phyloP scores from a whole-genome alignment of 31 red algal genomes.

The Odonthalia washingtoniensis region DNA sequence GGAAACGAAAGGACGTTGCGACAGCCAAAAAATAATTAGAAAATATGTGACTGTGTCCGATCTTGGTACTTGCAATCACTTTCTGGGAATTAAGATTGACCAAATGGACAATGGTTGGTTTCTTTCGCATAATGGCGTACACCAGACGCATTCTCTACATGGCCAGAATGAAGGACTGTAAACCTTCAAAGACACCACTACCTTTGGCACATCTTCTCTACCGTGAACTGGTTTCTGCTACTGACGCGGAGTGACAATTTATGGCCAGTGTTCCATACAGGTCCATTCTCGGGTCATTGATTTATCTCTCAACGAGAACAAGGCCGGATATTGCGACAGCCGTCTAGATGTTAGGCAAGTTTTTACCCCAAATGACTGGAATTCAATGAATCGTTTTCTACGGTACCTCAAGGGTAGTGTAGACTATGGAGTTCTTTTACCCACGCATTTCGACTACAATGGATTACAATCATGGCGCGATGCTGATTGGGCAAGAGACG shows the following conservation, averaged over 20 bases:
- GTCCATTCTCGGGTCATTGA: background rate
- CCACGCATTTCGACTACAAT: no score
- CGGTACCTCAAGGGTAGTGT: constrained; percentile 34
- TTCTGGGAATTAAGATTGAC: background rate
- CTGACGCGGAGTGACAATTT: background rate
- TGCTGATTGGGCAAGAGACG: no score
- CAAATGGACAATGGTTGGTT: background rate
- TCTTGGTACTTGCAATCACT: background rate
- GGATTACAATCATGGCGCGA: no score
- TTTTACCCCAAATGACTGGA: background rate
- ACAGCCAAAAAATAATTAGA: no score
- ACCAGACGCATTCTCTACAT: no score
- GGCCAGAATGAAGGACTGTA: background rate
- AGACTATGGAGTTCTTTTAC: no score
- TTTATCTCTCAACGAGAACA: constrained; percentile 41
- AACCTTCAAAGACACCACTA: constrained; percentile 2
- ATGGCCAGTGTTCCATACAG: constrained; percentile 34
- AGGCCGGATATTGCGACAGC: constrained; percentile 38
- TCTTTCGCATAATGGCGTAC: background rate
- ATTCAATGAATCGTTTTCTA: constrained; percentile 15
- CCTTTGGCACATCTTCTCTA: background rate
- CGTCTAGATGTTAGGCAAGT: background rate
- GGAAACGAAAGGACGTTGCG: no score
- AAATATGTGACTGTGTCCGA: background rate
- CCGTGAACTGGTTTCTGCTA: background rate